Percentiles rank a stretch among this genome's conserved stretches.
These are phyloP conservation scores for Exophiala dermatitidis DNA, from an alignment of 2,329 filamentous ascomycete species.

Conservation along the genomic window DNA sequence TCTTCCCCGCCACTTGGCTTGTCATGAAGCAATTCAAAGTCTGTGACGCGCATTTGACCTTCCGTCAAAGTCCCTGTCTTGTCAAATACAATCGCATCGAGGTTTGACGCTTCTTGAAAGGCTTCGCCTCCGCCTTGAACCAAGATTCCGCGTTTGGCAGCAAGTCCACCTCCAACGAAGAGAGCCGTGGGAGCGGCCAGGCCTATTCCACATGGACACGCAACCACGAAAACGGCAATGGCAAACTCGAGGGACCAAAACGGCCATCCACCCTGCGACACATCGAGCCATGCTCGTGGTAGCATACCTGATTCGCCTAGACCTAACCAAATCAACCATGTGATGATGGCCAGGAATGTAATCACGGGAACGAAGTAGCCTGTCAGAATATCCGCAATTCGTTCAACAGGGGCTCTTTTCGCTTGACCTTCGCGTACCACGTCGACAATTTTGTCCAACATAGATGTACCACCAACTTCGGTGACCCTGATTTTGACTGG, in stretches of 20 bases:
- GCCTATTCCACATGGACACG: conserved; percentile 75
- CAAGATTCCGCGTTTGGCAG: conserved; percentile 70
- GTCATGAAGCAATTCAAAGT: conserved; percentile 39
- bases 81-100: conserved; percentile 77
- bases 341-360: conserved; percentile 42
- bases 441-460: conserved; percentile 45
- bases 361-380: conserved; percentile 46
- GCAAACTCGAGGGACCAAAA: conserved; percentile 56
- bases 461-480: conserved; percentile 41
- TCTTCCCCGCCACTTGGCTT: neutral
- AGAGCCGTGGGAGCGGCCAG: conserved; percentile 82
- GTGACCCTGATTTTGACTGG: conserved; percentile 40
- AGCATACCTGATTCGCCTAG: conserved; percentile 40
- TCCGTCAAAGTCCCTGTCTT: conserved; percentile 79
- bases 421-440: conserved; percentile 46
- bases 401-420: conserved; percentile 43
- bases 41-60: conserved; percentile 51
- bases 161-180: conserved; percentile 73
- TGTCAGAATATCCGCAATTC: conserved; percentile 42
- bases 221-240: conserved; percentile 79
- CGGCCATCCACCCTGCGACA: conserved; percentile 45
- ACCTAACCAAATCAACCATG: conserved; percentile 42
- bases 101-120: conserved; percentile 72
- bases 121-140: conserved; percentile 80
- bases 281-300: conserved; percentile 45